Evolutionary conservation across 768 basidiomycete genomes (phyloP).

Genomic region (Dictyophora rubrovolvata): DNA sequence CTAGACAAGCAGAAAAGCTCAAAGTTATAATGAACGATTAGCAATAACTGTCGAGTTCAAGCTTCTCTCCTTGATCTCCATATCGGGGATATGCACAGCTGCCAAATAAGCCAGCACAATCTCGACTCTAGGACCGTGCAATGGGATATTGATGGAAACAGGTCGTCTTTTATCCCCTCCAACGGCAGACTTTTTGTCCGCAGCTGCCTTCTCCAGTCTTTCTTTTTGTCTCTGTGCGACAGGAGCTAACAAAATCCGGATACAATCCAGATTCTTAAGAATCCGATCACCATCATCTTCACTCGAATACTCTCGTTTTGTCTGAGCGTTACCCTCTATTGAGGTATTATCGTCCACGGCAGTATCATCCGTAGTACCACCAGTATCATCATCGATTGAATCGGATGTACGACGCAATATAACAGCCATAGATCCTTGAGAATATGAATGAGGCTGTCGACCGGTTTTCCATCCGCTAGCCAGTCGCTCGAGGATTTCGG

Average conservation of each 20-base stretch:
- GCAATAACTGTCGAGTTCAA: no score
- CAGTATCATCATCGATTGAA: neutral
- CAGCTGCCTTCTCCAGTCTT: constrained; percentile 40
- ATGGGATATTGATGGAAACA: constrained; percentile 64
- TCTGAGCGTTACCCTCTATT: constrained; percentile 13
- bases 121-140: constrained; percentile 82
- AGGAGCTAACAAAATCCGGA: constrained; percentile 64
- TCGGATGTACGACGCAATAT: neutral
- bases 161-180: constrained; percentile 37
- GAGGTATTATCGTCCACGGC: constrained; percentile 13
- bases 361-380: neutral
- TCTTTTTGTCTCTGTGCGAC: constrained; percentile 55
- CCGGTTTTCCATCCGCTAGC: constrained; percentile 67
- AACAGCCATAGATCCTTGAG: neutral
- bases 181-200: constrained; percentile 32
- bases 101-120: constrained; percentile 78
- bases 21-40: no score
- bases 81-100: constrained; percentile 66
- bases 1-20: no score
- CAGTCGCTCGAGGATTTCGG: constrained; percentile 76
- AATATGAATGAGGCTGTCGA: constrained; percentile 16
- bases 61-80: constrained; percentile 30
- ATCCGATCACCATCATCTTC: constrained; percentile 26
- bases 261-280: constrained; percentile 50
- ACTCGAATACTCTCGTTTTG: constrained; percentile 9